These are phyloP conservation scores for Kwoniella botswanensis DNA, from an alignment of 768 basidiomycete genomes.

Conservation along the genomic window DNA sequence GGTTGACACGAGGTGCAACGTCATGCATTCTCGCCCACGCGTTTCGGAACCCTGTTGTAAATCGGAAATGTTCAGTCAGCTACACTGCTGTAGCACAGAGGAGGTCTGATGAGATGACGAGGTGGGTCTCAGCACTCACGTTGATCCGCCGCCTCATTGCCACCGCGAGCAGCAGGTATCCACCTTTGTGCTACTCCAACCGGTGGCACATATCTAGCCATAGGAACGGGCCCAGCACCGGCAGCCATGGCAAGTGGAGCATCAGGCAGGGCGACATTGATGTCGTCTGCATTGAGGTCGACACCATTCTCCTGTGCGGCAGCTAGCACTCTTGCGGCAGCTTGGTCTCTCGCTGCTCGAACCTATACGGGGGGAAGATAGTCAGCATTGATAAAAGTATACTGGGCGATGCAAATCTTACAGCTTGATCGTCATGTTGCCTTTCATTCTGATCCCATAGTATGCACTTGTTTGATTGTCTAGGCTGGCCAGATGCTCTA, in stretches of 20 bases:
- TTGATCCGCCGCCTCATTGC: too few relatives aligned
- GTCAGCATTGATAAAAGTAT: too few relatives aligned
- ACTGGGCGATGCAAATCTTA: slow-evolving; percentile 3
- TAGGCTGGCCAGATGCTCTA: slow-evolving; percentile 11
- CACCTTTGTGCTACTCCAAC: background rate
- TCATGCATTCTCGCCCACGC: too few relatives aligned
- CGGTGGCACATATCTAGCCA: background rate
- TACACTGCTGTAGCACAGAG: too few relatives aligned
- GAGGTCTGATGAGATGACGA: too few relatives aligned
- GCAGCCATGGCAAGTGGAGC: background rate
- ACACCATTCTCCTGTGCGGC: slow-evolving; percentile 37
- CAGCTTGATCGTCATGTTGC: slow-evolving; percentile 33
- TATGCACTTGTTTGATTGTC: slow-evolving; percentile 28
- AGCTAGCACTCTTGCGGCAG: slow-evolving; percentile 28
- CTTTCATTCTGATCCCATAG: slow-evolving; percentile 44
- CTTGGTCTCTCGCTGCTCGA: slow-evolving; percentile 43
- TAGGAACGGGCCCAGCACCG: background rate
- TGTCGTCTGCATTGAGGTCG: slow-evolving; percentile 25
- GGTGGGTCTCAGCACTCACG: too few relatives aligned
- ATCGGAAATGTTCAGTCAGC: too few relatives aligned
- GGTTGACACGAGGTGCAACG: too few relatives aligned
- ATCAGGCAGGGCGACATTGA: slow-evolving; percentile 33
- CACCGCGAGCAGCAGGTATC: background rate
- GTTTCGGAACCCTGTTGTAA: too few relatives aligned
- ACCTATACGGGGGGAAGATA: slow-evolving; percentile 23